Base-by-base conservation (phyloP, 768 basidiomycete species). In the Naganishia randhawae region DNA sequence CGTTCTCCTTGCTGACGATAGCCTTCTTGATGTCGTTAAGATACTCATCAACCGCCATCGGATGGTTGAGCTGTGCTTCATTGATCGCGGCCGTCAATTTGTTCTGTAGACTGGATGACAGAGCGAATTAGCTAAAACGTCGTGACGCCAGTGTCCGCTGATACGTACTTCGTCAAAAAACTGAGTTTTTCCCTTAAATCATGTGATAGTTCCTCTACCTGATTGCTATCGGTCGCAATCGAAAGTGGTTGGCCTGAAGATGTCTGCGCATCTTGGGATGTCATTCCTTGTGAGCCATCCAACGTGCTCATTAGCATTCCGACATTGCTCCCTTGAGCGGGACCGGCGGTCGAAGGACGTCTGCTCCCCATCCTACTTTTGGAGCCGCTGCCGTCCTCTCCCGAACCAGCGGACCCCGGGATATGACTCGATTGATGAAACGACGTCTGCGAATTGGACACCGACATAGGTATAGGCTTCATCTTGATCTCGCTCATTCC, bases 161-260 rank as follows among this genome's bases (percentile, higher is more conserved):
- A 29, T 14, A 75, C 76, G 72, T 63, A 77, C 77, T 73, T 73
- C 31, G 78, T 77, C 31, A 79, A 64, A 25, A 79, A 63, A 9
- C 62, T 71, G 25, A 78, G 52, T 69, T 79, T 77, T 22, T 79
- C 75, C 31, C 72, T 67, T 66, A 77, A 72, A 32, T 78, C 76
- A n/a, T 53, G 61, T 1, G 75, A 69, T 37, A 76, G 68, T n/a
- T 75, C 76, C 22, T 68, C 69, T 2, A 68, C 68, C 65, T 66
- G 65, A 75, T 72, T 66, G 71, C 74, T 75, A 73, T 50, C 65
- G 31, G 48, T 62, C 57, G 33, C 67, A 54, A 64, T 66, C 33
- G 53, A 63, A 31, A 13, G 69, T 33, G 22, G 66, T 54, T 9
- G 71, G 65, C 22, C 69, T 50, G 39, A 69, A 39, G 57, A 73